Percentiles rank a stretch among this genome's conserved stretches.
Evolutionary conservation across 2,329 filamentous ascomycete species (phyloP).

Genomic region (Fusarium agapanthi): DNA sequence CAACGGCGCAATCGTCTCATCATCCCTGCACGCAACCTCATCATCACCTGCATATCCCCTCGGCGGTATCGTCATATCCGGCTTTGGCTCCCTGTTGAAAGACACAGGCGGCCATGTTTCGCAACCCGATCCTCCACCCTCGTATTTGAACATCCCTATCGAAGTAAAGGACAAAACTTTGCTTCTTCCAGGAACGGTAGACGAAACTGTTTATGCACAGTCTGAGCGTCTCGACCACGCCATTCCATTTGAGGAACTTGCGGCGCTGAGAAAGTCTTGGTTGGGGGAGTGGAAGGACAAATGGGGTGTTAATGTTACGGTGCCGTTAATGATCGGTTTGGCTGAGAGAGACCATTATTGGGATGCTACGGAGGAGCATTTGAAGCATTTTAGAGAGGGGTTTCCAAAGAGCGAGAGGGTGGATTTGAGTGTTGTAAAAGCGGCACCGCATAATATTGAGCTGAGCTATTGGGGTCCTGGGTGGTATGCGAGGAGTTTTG

Average conservation of each 20-base stretch:
- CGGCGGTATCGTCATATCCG: slow-evolving; percentile 26
- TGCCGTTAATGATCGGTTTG: slow-evolving; percentile 28
- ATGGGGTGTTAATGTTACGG: slow-evolving; percentile 24
- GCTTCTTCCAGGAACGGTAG: slow-evolving; percentile 26
- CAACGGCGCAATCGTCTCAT: slow-evolving; percentile 25
- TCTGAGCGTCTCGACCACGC: slow-evolving; percentile 25
- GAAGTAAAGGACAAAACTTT: slow-evolving; percentile 29
- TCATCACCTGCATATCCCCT: slow-evolving; percentile 13
- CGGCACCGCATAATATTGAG: slow-evolving; percentile 34
- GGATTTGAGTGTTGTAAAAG: slow-evolving; percentile 26
- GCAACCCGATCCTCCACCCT: slow-evolving; percentile 10
- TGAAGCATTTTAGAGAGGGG: slow-evolving; percentile 9
- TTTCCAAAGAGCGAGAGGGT: slow-evolving; percentile 24
- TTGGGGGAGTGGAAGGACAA: slow-evolving; percentile 27
- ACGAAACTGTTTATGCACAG: slow-evolving; percentile 23
- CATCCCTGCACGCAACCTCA: slow-evolving; percentile 17
- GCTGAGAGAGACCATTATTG: slow-evolving; percentile 27
- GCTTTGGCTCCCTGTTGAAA: slow-evolving; percentile 27
- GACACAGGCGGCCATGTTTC: slow-evolving; percentile 16
- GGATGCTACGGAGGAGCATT: slow-evolving; percentile 30
- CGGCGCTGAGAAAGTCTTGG: slow-evolving; percentile 17
- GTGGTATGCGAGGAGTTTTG: slow-evolving; percentile 35
- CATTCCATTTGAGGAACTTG: slow-evolving; percentile 29
- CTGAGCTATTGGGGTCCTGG: slow-evolving; percentile 32
- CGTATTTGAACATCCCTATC: slow-evolving; percentile 22